A percentile compares a stretch with the other conserved stretches of the same genome.
Evolutionary conservation across 2,329 filamentous ascomycete species (phyloP).

Genomic region (Gnomoniopsis smithogilvyi): DNA sequence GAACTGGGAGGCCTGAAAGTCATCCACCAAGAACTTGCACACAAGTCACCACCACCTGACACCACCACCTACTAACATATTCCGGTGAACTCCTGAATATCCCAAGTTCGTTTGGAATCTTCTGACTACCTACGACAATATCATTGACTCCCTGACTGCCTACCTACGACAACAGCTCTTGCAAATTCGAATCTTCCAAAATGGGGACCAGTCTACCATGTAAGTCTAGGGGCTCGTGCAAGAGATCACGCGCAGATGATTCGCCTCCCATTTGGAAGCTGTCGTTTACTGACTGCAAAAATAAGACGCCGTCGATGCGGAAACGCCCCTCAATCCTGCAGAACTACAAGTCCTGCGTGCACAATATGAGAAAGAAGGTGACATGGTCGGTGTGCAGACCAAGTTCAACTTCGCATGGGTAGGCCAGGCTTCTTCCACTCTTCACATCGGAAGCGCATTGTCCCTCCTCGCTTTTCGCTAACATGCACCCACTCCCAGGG

Average conservation of each 20-base stretch:
- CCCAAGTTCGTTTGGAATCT: not conserved
- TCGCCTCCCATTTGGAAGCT: constrained; percentile 8
- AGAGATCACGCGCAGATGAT: not conserved
- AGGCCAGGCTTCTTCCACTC: constrained; percentile 27
- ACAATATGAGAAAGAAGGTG: constrained; percentile 96
- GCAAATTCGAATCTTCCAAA: constrained; percentile 19
- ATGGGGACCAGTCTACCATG: constrained; percentile 50
- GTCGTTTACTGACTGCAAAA: not conserved
- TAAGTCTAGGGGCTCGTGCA: constrained; percentile 23
- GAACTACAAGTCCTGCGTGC: constrained; percentile 90
- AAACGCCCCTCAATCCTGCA: constrained; percentile 89
- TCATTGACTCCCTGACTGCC: too few relatives aligned
- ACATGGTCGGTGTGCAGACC: constrained; percentile 94
- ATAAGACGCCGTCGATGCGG: constrained; percentile 95
- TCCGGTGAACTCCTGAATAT: not conserved
- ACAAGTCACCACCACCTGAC: not conserved
- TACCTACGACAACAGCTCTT: not conserved
- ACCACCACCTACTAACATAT: too few relatives aligned
- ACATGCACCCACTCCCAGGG: constrained; percentile 53
- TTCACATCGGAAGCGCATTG: not conserved
- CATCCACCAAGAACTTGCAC: not conserved
- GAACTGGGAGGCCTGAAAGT: not conserved
- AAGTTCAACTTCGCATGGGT: constrained; percentile 99
- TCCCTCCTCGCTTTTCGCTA: not conserved
- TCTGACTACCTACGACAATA: not conserved